These are phyloP conservation scores for Hebeloma cylindrosporum DNA, from an alignment of 768 basidiomycete genomes.

Conservation along the genomic window DNA sequence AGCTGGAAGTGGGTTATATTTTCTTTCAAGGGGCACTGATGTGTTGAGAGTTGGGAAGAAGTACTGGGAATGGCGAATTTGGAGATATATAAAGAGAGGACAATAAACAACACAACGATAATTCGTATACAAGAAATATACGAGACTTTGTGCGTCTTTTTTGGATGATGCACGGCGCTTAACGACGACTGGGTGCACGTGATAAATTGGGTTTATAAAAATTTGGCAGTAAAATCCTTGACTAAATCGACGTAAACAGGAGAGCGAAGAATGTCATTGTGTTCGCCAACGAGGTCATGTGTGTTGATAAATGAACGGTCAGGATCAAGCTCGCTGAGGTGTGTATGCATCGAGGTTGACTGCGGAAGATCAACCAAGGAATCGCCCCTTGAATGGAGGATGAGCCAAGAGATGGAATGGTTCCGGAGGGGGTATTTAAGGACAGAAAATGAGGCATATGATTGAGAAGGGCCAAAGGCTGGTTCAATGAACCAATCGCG, in stretches of 20 bases:
- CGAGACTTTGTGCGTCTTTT: too few relatives aligned
- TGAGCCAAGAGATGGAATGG: slow-evolving; percentile 55
- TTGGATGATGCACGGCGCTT: too few relatives aligned
- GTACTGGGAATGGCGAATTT: too few relatives aligned
- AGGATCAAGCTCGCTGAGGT: slow-evolving; percentile 40
- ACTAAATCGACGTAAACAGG: slow-evolving; percentile 49
- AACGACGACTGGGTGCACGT: too few relatives aligned
- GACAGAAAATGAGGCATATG: slow-evolving; percentile 51
- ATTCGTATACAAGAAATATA: too few relatives aligned
- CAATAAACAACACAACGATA: too few relatives aligned
- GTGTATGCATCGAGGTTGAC: slow-evolving; percentile 57
- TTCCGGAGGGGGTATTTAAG: slow-evolving; percentile 40
- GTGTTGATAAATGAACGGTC: slow-evolving; percentile 30
- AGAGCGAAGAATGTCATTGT: slow-evolving; percentile 50
- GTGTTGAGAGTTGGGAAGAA: too few relatives aligned
- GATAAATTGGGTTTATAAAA: slow-evolving; percentile 7
- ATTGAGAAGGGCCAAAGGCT: slow-evolving; percentile 53
- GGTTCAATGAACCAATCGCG: slow-evolving; percentile 65
- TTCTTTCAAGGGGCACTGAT: too few relatives aligned
- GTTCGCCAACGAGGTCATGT: slow-evolving; percentile 48
- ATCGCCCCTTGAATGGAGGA: slow-evolving; percentile 77
- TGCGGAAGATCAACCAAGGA: slow-evolving; percentile 64
- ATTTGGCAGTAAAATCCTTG: slow-evolving; percentile 35
- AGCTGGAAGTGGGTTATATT: too few relatives aligned
- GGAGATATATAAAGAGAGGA: too few relatives aligned